Conservation (phyloP, 1,284 basidiomycete genomes). For the Polyporus tsugae region DNA sequence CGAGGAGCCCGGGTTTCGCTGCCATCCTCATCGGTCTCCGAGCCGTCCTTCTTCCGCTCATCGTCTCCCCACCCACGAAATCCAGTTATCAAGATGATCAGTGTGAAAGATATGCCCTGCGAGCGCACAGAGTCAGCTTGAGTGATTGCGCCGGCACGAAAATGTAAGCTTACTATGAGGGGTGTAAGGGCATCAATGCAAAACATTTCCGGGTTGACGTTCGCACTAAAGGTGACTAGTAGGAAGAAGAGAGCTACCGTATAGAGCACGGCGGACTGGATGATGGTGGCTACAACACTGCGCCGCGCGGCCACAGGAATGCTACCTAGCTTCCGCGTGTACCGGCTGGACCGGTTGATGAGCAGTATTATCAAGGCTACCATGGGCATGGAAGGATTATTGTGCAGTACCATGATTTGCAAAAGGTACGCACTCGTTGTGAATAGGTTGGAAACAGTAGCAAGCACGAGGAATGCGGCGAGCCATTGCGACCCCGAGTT, state of each 20-base stretch:
- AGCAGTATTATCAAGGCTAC: conserved; percentile 12
- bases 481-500: conserved; percentile 1
- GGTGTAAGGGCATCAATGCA: conserved; percentile 9
- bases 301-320: conserved; percentile 7
- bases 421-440: conserved; percentile 1
- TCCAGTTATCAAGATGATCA: conserved; percentile 9
- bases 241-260: conserved; percentile 23
- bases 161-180: conserved; percentile 3
- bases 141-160: neutral
- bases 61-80: neutral
- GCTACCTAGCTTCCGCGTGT: neutral
- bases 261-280: conserved; percentile 29
- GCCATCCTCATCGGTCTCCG: neutral
- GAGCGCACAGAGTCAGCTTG: neutral
- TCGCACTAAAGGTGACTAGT: conserved; percentile 21
- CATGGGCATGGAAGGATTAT: no score
- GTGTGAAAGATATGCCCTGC: conserved; percentile 10
- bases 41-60: neutral
- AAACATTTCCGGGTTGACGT: conserved; percentile 17
- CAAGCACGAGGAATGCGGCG: conserved; percentile 8
- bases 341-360: conserved; percentile 15
- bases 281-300: conserved; percentile 22
- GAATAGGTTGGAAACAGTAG: conserved; percentile 8
- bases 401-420: no score
- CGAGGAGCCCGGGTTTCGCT: neutral